Conservation (phyloP, 2,329 filamentous ascomycete species). For the Arthrocladium fulminans region DNA sequence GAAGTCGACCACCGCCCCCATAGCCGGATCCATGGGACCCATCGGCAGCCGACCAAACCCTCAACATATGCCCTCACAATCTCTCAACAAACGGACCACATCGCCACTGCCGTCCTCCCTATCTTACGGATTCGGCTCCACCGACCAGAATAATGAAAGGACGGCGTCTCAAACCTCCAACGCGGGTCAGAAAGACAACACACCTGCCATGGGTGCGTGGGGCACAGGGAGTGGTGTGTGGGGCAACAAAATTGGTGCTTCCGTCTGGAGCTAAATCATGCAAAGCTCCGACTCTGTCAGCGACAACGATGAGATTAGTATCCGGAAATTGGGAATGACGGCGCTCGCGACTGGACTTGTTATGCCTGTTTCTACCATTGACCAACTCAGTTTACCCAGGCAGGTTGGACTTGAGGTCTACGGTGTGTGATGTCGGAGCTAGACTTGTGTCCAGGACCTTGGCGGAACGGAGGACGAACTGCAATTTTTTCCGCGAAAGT, state of each 20-base stretch:
- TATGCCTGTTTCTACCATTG: too few relatives aligned
- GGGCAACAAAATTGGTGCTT: conserved; percentile 77
- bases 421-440: too few relatives aligned
- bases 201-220: conserved; percentile 55
- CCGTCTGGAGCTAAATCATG: conserved; percentile 71
- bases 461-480: too few relatives aligned
- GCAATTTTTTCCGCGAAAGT: too few relatives aligned
- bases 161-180: conserved; percentile 53
- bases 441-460: too few relatives aligned
- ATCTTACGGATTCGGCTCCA: conserved; percentile 45
- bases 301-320: too few relatives aligned
- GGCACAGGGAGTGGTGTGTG: conserved; percentile 72
- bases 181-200: conserved; percentile 39
- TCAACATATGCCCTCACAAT: conserved; percentile 46
- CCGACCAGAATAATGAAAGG: conserved; percentile 42
- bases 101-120: conserved; percentile 88
- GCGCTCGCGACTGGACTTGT: background rate
- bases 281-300: background rate
- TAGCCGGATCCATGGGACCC: conserved; percentile 65
- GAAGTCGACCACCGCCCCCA: conserved; percentile 43
- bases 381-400: too few relatives aligned
- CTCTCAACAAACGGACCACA: conserved; percentile 70
- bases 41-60: conserved; percentile 80
- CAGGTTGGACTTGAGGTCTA: too few relatives aligned
- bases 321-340: background rate